Base-by-base conservation (phyloP, 306 rosid genomes). In the Rosa multiflora region DNA sequence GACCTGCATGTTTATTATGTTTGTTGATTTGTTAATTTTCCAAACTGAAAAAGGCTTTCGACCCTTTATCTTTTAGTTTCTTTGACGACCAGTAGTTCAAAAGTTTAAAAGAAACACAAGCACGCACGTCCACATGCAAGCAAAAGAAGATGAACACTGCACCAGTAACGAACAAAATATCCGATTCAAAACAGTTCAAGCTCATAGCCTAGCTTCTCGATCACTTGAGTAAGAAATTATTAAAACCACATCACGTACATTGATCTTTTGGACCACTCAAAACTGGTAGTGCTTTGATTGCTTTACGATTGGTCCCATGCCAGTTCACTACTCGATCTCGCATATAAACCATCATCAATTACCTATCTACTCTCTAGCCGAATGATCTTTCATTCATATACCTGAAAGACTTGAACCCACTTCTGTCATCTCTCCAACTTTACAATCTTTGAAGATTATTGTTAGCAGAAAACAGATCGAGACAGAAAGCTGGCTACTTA, bases 51-150 rank as follows among this genome's bases (percentile, higher is more conserved):
- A 73, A 73, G 49, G 32, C 12, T 74, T 13, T 6, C 17, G 2
- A 46, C 4, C 35, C 67, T 74, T 74, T 55, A n/a, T 74, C 76
- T 53, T 58, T 74, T 55, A 74, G 39, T 55, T 21, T 55, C 40
- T 73, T 73, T 39, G 77, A 73, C 67, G 77, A 73, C 67, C 40
- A 12, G 67, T 73, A 37, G 49, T 58, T 51, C 76, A 51, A 72
- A 49, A 72, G 32, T 5, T 52, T 26, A 72, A 10, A 72, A 52
- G 64, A 53, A 52, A 14, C 29, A 73, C 20, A 4, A 73, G 76
- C 64, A 35, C 76, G 10, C 75, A 49, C 62, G 76, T 21, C 59
- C 62, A 72, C 62, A 72, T 72, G 63, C 47, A 48, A 29, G 75
- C 75, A 48, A 70, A 71, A 15, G 75, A 71, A 48, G 61, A 70